These are phyloP conservation scores for Gracilariopsis chorda DNA, from an alignment of 23 red algal species.

Conservation along the genomic window DNA sequence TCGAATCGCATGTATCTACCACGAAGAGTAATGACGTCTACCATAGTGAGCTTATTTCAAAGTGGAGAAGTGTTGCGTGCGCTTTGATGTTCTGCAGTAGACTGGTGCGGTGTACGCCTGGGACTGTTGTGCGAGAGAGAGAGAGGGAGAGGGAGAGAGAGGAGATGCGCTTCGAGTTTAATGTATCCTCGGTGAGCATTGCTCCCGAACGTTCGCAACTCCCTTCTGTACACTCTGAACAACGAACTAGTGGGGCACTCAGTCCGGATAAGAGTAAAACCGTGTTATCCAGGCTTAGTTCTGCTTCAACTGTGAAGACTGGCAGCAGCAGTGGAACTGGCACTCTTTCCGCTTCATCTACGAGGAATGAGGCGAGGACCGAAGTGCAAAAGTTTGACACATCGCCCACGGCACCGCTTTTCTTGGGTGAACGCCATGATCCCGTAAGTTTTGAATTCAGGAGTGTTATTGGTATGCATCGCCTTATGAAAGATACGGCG, in stretches of 20 bases:
- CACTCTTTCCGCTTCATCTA: constrained; percentile 14
- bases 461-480: constrained; percentile 20
- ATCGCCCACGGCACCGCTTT: neutral
- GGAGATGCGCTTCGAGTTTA: constrained; percentile 40
- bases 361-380: neutral
- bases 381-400: neutral
- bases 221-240: neutral
- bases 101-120: neutral
- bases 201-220: constrained; percentile 7
- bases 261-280: constrained; percentile 9
- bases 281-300: constrained; percentile 46
- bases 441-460: constrained; percentile 1
- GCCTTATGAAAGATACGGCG: constrained; percentile 28
- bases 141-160: neutral
- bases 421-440: neutral
- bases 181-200: constrained; percentile 33
- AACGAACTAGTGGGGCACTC: neutral
- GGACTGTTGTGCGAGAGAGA: neutral
- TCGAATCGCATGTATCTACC: neutral
- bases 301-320: constrained; percentile 57
- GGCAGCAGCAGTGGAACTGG: constrained; percentile 11
- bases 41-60: neutral
- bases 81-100: constrained; percentile 1
- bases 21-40: neutral
- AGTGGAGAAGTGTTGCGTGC: neutral